These are phyloP conservation scores for Catharanthus roseus DNA, from an alignment of 257 asterid species.

Conservation along the genomic window DNA sequence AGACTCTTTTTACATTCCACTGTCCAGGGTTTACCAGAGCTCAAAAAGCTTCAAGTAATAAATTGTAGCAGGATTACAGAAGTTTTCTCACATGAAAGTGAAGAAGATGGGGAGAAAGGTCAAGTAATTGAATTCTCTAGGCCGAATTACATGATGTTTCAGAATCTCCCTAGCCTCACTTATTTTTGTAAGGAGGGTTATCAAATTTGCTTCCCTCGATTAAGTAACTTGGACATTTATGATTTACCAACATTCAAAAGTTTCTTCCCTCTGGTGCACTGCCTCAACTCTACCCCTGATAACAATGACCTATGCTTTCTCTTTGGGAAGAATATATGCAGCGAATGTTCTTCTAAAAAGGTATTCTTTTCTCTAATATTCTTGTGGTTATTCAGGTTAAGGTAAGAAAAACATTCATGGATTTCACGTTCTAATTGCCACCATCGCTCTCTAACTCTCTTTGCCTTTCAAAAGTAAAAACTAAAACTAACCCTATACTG, in stretches of 20 bases:
- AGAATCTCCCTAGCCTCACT: conserved; percentile 16
- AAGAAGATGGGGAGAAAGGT: neutral
- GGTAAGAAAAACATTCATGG: no score
- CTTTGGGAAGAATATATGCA: neutral
- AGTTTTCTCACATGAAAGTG: conserved; percentile 13
- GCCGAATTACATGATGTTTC: conserved; percentile 12
- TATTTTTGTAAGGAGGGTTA: conserved; percentile 3
- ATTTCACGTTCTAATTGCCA: no score
- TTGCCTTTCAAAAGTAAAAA: no score
- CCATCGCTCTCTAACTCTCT: no score
- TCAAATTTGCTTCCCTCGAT: conserved; percentile 19
- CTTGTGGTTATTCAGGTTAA: neutral
- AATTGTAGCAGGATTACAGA: conserved; percentile 16
- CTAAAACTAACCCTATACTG: no score
- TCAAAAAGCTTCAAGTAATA: conserved; percentile 20
- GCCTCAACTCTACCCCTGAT: neutral
- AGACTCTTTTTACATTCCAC: conserved; percentile 14
- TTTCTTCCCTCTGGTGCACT: conserved; percentile 2
- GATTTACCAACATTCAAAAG: conserved; percentile 11
- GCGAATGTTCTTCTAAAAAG: neutral
- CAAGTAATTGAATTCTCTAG: conserved; percentile 13
- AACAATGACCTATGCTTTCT: neutral
- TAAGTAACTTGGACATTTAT: conserved; percentile 10
- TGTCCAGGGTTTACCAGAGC: conserved; percentile 17
- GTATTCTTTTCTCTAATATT: neutral